phyloP scores from a whole-genome alignment of 345 rosid genomes.

The Gossypium raimondii region DNA sequence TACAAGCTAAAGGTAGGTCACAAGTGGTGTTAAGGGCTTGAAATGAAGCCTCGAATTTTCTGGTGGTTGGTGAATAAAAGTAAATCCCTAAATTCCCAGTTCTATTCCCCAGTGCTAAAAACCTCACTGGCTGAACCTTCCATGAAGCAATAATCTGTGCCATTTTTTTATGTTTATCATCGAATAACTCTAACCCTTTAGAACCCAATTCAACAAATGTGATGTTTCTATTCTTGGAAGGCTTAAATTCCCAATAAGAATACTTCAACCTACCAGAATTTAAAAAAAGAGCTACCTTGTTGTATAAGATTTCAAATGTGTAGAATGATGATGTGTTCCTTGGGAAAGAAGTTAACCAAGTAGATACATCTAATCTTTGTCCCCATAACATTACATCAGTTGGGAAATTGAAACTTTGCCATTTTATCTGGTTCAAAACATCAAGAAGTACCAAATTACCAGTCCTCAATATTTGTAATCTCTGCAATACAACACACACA shows the following conservation, averaged over 20 bases:
- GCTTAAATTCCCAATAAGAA: slow-evolving; percentile 86
- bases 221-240: slow-evolving; percentile 55
- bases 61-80: slow-evolving; percentile 43
- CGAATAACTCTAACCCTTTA: slow-evolving; percentile 54
- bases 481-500: slow-evolving; percentile 43
- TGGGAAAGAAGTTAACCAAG: slow-evolving; percentile 78
- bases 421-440: slow-evolving; percentile 46
- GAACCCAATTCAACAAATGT: slow-evolving; percentile 45
- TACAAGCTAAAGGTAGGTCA: slow-evolving; percentile 80
- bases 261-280: slow-evolving; percentile 60
- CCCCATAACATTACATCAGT: slow-evolving; percentile 79
- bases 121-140: slow-evolving; percentile 40
- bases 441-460: slow-evolving; percentile 77
- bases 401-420: slow-evolving; percentile 98
- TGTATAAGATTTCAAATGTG: slow-evolving; percentile 60
- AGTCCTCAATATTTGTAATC: slow-evolving; percentile 50
- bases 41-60: slow-evolving; percentile 53
- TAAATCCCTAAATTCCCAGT: slow-evolving; percentile 82
- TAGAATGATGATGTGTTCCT: slow-evolving; percentile 49
- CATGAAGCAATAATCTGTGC: slow-evolving; percentile 42
- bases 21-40: slow-evolving; percentile 68
- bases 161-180: slow-evolving; percentile 40
- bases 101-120: slow-evolving; percentile 60
- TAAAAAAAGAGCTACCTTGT: slow-evolving; percentile 57
- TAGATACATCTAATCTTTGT: slow-evolving; percentile 76